Base-by-base conservation (phyloP, 31 red algal species). In the Porphyra umbilicalis region DNA sequence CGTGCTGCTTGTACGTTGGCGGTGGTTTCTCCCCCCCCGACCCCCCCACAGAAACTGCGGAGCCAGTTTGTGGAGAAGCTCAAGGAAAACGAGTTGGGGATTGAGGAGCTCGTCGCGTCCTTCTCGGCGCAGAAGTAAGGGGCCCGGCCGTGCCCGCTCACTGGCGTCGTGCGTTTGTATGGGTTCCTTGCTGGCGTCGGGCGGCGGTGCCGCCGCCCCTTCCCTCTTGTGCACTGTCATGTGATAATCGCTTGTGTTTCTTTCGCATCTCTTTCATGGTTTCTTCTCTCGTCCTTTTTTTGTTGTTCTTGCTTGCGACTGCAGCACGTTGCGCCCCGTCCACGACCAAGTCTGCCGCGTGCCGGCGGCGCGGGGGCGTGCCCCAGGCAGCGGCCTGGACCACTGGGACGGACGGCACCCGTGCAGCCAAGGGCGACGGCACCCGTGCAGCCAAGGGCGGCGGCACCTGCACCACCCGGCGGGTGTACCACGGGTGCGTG, bases 41-140 rank as follows among this genome's bases (percentile, higher is more conserved):
- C 20, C 25, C 57, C 57, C 16, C 16, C 11, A 16, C 57, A 71
- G 57, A 71, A 71, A 71, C 20, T 71, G 57, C 57, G 57, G 20
- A 71, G 57, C 57, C 57, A 71, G 57, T 71, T 71, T 71, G 57
- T 71, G 57, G 57, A 71, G 57, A 71, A 71, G 57, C 57, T 71
- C 57, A 71, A 71, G 57, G 57, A 71, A 29, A 71, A 71, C 30
- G 57, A 71, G 57, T n/a, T 18, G 6, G 57, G 30, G 57, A 71
- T 71, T n/a, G 57, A 71, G 57, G 7, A 13, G 57, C 57, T 71
- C 25, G 57, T 71, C 57, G 10, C 57, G 25, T n/a, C 57, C 11
- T 25, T 0, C 25, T 4, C 57, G 57, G 57, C 57, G 20, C 57
- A 71, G 16, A 71, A 13, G 20, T 71, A 71, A 29, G 57, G 7